Evolutionary conservation across 306 rosid species (phyloP).

Genomic region (Inga leiocalycina): DNA sequence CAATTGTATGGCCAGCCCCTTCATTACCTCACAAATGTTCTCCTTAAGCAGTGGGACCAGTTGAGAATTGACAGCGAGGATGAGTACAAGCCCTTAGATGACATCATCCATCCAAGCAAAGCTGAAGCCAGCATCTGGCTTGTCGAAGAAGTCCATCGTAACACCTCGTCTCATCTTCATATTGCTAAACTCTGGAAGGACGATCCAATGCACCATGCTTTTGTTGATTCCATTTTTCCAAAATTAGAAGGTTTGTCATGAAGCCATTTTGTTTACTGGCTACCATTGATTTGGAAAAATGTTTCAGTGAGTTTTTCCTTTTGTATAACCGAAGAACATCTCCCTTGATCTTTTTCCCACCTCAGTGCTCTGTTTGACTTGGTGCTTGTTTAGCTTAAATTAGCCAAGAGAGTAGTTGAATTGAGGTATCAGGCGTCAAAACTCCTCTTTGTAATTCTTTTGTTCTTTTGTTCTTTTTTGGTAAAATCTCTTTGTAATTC

Average conservation of each 20-base stretch:
- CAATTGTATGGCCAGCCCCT: slow-evolving; percentile 83
- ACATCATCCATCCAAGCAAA: slow-evolving; percentile 79
- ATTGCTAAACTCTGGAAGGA: slow-evolving; percentile 71
- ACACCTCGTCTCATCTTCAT: slow-evolving; percentile 68
- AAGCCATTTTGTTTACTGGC: slow-evolving; percentile 35
- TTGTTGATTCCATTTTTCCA: slow-evolving; percentile 79
- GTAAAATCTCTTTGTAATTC: not conserved
- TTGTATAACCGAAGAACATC: slow-evolving; percentile 11
- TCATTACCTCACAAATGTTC: slow-evolving; percentile 89
- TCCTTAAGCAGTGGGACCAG: slow-evolving; percentile 87
- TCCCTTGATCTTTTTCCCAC: slow-evolving; percentile 12
- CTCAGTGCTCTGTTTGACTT: not conserved
- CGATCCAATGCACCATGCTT: slow-evolving; percentile 70
- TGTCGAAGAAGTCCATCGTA: slow-evolving; percentile 86
- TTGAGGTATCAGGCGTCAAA: slow-evolving; percentile 17
- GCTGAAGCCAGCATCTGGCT: slow-evolving; percentile 92
- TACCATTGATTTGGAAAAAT: slow-evolving; percentile 17
- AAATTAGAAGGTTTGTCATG: slow-evolving; percentile 39
- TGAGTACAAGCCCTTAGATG: slow-evolving; percentile 67
- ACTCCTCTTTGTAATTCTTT: not conserved
- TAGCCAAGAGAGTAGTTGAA: slow-evolving; percentile 18
- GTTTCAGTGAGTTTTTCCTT: not conserved
- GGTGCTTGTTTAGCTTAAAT: not conserved
- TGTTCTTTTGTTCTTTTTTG: not conserved
- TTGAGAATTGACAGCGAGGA: slow-evolving; percentile 65